Conservation (phyloP, 163 green algal genomes). For the Trebouxia gelatinosa region DNA sequence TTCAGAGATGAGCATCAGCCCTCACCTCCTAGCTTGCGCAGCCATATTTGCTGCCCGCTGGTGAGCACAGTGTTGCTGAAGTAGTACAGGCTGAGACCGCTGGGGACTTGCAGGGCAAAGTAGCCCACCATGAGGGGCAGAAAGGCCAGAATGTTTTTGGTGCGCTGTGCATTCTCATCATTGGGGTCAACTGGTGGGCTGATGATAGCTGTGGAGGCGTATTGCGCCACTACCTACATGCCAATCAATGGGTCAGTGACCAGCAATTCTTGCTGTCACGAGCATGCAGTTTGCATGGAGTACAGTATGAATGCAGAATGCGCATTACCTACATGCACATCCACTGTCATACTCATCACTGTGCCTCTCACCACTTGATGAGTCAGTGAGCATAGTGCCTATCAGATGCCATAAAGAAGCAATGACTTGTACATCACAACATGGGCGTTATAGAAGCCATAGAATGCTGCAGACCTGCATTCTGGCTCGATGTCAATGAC, state of each 20-base stretch:
- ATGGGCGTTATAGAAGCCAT: no score
- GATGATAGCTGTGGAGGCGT: constrained; percentile 71
- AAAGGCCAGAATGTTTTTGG: constrained; percentile 44
- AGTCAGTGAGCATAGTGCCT: no score
- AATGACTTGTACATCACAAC: background rate
- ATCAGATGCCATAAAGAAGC: no score
- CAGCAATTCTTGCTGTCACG: background rate
- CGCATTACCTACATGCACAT: background rate
- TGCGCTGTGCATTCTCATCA: constrained; percentile 47
- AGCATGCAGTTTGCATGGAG: background rate
- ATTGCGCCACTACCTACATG: constrained; percentile 57
- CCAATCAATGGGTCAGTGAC: background rate
- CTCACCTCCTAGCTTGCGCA: constrained; percentile 62
- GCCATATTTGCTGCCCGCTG: constrained; percentile 58
- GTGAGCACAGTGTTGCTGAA: constrained; percentile 85
- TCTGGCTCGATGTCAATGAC: no score
- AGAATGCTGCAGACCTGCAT: no score
- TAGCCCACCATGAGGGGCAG: constrained; percentile 90
- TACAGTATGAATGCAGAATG: background rate
- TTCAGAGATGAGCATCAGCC: background rate
- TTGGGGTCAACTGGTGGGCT: constrained; percentile 49
- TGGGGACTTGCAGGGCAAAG: constrained; percentile 87
- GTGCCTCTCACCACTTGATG: no score
- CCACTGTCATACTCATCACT: no score
- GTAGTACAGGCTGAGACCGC: constrained; percentile 89